Conservation (phyloP, 805 yeast species). For the Wickerhamomyces bovis region DNA sequence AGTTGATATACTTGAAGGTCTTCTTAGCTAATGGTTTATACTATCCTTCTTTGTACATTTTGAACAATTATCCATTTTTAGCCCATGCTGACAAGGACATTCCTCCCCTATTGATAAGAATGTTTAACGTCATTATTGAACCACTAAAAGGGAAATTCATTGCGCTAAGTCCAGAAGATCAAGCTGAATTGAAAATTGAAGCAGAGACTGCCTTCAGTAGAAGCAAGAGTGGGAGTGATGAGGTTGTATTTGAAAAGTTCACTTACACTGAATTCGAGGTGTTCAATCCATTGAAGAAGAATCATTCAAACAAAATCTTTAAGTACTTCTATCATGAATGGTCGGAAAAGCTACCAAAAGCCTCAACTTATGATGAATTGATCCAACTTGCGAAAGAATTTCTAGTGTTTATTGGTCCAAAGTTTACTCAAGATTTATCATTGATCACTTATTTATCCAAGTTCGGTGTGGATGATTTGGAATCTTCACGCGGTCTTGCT, state of each 20-base stretch:
- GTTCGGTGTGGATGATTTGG: slow-evolving; percentile 41
- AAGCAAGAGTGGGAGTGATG: slow-evolving; percentile 22
- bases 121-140: slow-evolving; percentile 41
- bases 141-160: slow-evolving; percentile 37
- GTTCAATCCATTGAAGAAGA: slow-evolving; percentile 26
- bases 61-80: slow-evolving; percentile 57
- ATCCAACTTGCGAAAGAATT: slow-evolving; percentile 41
- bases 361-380: slow-evolving; percentile 38
- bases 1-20: slow-evolving; percentile 43
- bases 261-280: slow-evolving; percentile 20
- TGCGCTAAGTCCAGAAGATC: slow-evolving; percentile 11
- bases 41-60: slow-evolving; percentile 52
- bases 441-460: slow-evolving; percentile 56
- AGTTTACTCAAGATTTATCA: slow-evolving; percentile 40
- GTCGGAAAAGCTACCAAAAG: slow-evolving; percentile 34
- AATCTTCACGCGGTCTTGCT: not conserved
- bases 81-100: slow-evolving; percentile 47
- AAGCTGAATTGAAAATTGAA: slow-evolving; percentile 18
- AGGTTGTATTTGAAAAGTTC: slow-evolving; percentile 26
- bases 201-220: slow-evolving; percentile 21
- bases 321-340: slow-evolving; percentile 45
- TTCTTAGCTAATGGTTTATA: slow-evolving; percentile 56
- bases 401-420: slow-evolving; percentile 49
- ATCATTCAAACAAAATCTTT: slow-evolving; percentile 12
- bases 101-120: slow-evolving; percentile 39